Evolutionary conservation across 768 basidiomycete genomes (phyloP).

Genomic region (Daedalea quercina): DNA sequence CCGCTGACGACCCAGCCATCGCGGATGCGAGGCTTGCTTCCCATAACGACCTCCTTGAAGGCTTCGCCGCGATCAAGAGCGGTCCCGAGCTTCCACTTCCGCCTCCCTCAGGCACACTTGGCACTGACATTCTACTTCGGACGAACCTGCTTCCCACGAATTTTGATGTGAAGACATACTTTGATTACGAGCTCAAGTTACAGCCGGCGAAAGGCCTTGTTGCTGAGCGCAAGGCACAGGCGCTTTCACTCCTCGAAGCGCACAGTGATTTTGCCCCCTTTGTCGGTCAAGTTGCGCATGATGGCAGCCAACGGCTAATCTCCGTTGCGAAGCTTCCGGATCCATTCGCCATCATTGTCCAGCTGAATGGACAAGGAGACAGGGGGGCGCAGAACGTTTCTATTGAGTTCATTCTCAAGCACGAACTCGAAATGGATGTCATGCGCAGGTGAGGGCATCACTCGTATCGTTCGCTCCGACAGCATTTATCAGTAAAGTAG

Average conservation of each 20-base stretch:
- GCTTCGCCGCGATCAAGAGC: slow-evolving; percentile 22
- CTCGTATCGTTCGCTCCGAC: background rate
- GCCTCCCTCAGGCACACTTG: slow-evolving; percentile 47
- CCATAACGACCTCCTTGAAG: slow-evolving; percentile 13
- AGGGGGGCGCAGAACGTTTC: slow-evolving; percentile 14
- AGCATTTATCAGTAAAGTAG: slow-evolving; percentile 25
- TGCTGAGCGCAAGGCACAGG: slow-evolving; percentile 34
- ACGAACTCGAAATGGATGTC: slow-evolving; percentile 22
- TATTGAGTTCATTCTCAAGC: slow-evolving; percentile 26
- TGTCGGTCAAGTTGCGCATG: slow-evolving; percentile 41
- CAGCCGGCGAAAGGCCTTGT: slow-evolving; percentile 31
- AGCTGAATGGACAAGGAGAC: slow-evolving; percentile 34
- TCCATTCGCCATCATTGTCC: slow-evolving; percentile 23
- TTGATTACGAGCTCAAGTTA: slow-evolving; percentile 50
- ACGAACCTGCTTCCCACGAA: slow-evolving; percentile 30
- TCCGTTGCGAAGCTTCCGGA: slow-evolving; percentile 29
- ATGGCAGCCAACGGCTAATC: slow-evolving; percentile 31
- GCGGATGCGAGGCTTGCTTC: background rate
- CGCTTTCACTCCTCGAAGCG: slow-evolving; percentile 48
- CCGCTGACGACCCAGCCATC: background rate
- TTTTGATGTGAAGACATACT: slow-evolving; percentile 43
- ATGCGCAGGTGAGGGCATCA: slow-evolving; percentile 25
- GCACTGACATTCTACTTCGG: slow-evolving; percentile 40
- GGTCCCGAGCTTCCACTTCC: slow-evolving; percentile 31
- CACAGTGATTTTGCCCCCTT: slow-evolving; percentile 27